Conservation (phyloP, 1,284 basidiomycete genomes). For the Sporisorium graminicola region DNA sequence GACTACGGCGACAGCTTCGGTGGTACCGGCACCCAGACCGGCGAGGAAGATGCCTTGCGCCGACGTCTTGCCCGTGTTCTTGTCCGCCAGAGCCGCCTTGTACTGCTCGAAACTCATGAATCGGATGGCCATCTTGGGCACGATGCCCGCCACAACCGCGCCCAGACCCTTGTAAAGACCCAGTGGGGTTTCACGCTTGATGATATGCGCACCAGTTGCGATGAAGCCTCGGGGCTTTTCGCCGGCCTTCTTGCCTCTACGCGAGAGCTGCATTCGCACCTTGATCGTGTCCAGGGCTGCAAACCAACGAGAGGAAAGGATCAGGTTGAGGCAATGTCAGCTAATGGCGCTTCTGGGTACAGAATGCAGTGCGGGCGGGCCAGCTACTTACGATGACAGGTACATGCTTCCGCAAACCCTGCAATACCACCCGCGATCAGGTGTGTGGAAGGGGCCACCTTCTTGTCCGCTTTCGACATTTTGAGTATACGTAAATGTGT, state of each 20-base stretch:
- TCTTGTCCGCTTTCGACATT: slow-evolving; percentile 48
- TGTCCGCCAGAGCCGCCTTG: slow-evolving; percentile 84
- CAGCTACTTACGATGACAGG: slow-evolving; percentile 68
- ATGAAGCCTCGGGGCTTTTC: slow-evolving; percentile 86
- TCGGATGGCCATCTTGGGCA: slow-evolving; percentile 99
- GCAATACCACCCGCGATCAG: slow-evolving; percentile 69
- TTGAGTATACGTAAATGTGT: slow-evolving; percentile 3
- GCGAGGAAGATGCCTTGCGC: slow-evolving; percentile 83
- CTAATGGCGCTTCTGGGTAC: neutral
- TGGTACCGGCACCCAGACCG: slow-evolving; percentile 91
- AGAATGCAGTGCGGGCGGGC: neutral
- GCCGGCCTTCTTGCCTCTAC: slow-evolving; percentile 55
- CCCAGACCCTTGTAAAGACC: slow-evolving; percentile 98
- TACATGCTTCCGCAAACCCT: slow-evolving; percentile 69
- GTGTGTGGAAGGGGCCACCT: slow-evolving; percentile 68
- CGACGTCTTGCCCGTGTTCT: slow-evolving; percentile 80
- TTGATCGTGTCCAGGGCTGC: slow-evolving; percentile 88
- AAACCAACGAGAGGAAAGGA: neutral
- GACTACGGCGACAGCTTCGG: slow-evolving; percentile 87
- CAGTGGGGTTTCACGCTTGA: slow-evolving; percentile 89
- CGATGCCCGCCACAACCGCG: slow-evolving; percentile 91
- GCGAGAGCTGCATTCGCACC: slow-evolving; percentile 89
- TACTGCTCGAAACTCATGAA: slow-evolving; percentile 98
- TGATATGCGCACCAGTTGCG: slow-evolving; percentile 90
- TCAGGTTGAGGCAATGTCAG: neutral